These are phyloP conservation scores for Cordyceps farinosa DNA, from an alignment of 2,329 filamentous ascomycete genomes.

Conservation along the genomic window DNA sequence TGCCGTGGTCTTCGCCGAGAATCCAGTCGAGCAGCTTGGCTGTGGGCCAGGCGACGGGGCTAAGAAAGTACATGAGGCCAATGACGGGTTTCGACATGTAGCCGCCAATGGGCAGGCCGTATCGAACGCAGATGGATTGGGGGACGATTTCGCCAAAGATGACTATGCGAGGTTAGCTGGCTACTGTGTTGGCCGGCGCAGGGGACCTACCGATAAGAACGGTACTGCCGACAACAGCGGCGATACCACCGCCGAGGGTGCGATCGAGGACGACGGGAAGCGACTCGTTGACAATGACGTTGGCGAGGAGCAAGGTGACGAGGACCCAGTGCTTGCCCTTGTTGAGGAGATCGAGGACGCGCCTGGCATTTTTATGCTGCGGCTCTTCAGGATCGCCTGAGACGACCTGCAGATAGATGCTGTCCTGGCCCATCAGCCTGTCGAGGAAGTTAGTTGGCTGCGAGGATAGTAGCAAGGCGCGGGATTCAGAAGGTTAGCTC, in stretches of 20 bases:
- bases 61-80: constrained; percentile 84
- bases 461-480: background rate
- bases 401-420: constrained; percentile 95
- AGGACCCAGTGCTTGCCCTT: constrained; percentile 97
- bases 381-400: constrained; percentile 76
- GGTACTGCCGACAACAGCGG: constrained; percentile 89
- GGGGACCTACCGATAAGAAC: constrained; percentile 75
- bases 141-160: constrained; percentile 97
- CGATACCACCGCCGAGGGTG: constrained; percentile 89
- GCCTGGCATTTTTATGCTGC: constrained; percentile 82
- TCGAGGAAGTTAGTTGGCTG: background rate
- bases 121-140: constrained; percentile 94
- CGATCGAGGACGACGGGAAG: constrained; percentile 92
- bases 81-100: constrained; percentile 89
- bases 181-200: background rate
- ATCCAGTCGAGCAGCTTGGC: constrained; percentile 93
- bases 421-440: constrained; percentile 70
- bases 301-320: constrained; percentile 87
- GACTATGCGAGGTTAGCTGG: constrained; percentile 51
- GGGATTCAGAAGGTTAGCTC: constrained; percentile 32
- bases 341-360: constrained; percentile 74
- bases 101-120: constrained; percentile 89
- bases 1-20: constrained; percentile 91
- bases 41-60: constrained; percentile 87
- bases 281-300: constrained; percentile 97